These are phyloP conservation scores for Amylocystis lapponica DNA, from an alignment of 768 basidiomycete genomes.

Conservation along the genomic window DNA sequence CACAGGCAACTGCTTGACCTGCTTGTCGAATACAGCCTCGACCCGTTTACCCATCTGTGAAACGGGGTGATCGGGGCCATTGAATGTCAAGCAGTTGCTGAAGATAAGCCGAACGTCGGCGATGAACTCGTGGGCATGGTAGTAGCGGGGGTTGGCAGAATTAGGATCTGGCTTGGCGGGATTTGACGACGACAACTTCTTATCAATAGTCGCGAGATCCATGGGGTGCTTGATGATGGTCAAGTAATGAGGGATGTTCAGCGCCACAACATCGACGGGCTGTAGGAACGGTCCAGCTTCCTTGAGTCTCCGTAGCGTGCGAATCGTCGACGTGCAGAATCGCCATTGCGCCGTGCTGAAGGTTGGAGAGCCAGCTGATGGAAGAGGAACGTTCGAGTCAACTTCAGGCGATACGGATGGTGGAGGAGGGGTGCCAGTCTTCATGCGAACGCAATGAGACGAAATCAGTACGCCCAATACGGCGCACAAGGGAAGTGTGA, in stretches of 20 bases:
- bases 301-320: constrained; percentile 80
- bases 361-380: constrained; percentile 31
- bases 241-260: constrained; percentile 85
- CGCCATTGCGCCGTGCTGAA: constrained; percentile 70
- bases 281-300: constrained; percentile 76
- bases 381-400: constrained; percentile 10
- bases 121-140: constrained; percentile 72
- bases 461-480: constrained; percentile 48
- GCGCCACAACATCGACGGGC: constrained; percentile 84
- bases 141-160: constrained; percentile 69
- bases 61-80: constrained; percentile 84
- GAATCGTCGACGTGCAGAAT: constrained; percentile 71
- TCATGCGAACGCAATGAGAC: constrained; percentile 28
- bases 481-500: constrained; percentile 42
- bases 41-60: constrained; percentile 75
- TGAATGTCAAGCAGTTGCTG: constrained; percentile 85
- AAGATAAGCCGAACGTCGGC: constrained; percentile 85
- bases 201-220: constrained; percentile 91
- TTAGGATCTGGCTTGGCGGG: constrained; percentile 71
- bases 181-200: constrained; percentile 77
- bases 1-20: constrained; percentile 76
- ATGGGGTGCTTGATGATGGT: constrained; percentile 86
- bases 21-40: constrained; percentile 83
- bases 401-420: constrained; percentile 35
- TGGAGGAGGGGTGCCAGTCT: constrained; percentile 76